These are phyloP conservation scores for Trametes gibbosa DNA, from an alignment of 768 basidiomycete genomes.

Conservation along the genomic window DNA sequence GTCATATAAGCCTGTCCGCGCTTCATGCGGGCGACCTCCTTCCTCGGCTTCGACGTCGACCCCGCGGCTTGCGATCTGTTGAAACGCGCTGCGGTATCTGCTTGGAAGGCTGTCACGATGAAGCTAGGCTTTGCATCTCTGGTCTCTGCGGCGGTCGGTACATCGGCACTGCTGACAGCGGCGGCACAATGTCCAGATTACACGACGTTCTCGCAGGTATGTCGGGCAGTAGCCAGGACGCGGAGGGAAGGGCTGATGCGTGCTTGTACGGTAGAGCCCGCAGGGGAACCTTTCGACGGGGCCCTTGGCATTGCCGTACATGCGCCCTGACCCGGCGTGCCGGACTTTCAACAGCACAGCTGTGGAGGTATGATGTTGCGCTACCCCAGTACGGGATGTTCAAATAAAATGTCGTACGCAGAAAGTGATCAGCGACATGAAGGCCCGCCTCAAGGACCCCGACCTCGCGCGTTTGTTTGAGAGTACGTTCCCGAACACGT, in stretches of 20 bases:
- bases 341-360: slow-evolving; percentile 74
- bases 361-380: slow-evolving; percentile 53
- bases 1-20: slow-evolving; percentile 8
- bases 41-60: not conserved
- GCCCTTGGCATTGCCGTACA: slow-evolving; percentile 62
- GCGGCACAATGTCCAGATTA: slow-evolving; percentile 56
- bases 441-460: slow-evolving; percentile 64
- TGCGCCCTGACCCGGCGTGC: slow-evolving; percentile 67
- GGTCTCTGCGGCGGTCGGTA: slow-evolving; percentile 23
- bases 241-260: not conserved
- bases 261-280: slow-evolving; percentile 39
- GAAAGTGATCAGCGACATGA: slow-evolving; percentile 79
- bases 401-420: slow-evolving; percentile 23
- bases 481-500: slow-evolving; percentile 80
- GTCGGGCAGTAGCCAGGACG: slow-evolving; percentile 18
- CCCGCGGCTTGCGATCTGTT: not conserved
- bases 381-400: not conserved
- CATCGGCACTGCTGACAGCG: slow-evolving; percentile 18
- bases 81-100: not conserved
- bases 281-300: slow-evolving; percentile 63
- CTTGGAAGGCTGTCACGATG: slow-evolving; percentile 20
- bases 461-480: slow-evolving; percentile 78
- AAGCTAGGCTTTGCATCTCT: slow-evolving; percentile 23
- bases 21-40: not conserved
- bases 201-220: slow-evolving; percentile 56